Percentiles rank a stretch among this genome's conserved stretches.
phyloP scores from a whole-genome alignment of 1,284 basidiomycete genomes.

The Naganishia albida region DNA sequence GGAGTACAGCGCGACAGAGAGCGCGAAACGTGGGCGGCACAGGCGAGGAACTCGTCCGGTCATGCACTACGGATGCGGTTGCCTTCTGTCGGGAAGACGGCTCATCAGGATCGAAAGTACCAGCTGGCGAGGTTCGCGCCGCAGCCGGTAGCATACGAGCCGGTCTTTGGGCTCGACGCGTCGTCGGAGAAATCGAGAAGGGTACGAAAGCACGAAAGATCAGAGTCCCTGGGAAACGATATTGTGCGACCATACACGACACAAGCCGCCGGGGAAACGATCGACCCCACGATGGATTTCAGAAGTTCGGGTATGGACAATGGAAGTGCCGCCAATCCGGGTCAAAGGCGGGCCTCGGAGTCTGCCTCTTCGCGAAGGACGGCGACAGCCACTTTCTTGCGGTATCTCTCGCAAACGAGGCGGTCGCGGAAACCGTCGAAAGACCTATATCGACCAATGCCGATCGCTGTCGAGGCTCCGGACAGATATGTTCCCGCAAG shows the following conservation, averaged over 20 bases:
- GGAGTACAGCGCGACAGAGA: conserved; percentile 12
- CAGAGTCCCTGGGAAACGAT: conserved; percentile 6
- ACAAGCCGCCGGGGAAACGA: no score
- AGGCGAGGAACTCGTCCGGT: not conserved
- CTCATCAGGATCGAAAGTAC: conserved; percentile 2
- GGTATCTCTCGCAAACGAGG: conserved; percentile 13
- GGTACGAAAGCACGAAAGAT: conserved; percentile 6
- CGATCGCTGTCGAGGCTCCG: not conserved
- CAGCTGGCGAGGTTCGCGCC: conserved; percentile 19
- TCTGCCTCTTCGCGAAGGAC: not conserved
- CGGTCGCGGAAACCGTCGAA: not conserved
- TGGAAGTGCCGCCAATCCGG: not conserved
- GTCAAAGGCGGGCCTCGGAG: conserved; percentile 7
- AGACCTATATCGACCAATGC: not conserved
- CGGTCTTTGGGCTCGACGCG: not conserved
- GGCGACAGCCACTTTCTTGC: not conserved
- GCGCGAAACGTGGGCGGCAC: conserved; percentile 15
- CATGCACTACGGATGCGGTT: conserved; percentile 8
- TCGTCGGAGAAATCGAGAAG: not conserved
- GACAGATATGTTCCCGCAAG: not conserved
- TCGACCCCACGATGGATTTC: not conserved
- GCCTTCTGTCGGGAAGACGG: not conserved
- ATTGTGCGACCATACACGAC: conserved; percentile 1
- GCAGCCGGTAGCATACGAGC: conserved; percentile 12
- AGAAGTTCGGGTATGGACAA: not conserved